Percentiles rank a stretch among this genome's conserved stretches.
Conservation (phyloP, 495 filamentous ascomycete species). For the Penicillium tannophilum region DNA sequence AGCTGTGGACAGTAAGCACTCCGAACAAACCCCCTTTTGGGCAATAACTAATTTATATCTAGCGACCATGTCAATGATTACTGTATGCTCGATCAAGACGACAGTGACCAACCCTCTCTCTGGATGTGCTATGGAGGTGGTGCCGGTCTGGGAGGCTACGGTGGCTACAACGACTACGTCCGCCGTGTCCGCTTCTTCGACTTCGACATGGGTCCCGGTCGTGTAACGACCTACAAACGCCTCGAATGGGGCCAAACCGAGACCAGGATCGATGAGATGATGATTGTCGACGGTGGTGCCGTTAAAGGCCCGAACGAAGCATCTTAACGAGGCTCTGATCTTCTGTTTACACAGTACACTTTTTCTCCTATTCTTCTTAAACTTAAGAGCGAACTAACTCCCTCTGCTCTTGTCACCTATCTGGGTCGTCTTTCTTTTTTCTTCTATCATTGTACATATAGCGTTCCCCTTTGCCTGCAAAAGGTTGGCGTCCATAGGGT, state of each 20-base stretch:
- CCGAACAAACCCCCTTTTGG: conserved; percentile 5
- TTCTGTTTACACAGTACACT: conserved; percentile 6
- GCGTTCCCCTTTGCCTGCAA: conserved; percentile 21
- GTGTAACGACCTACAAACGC: conserved; percentile 89
- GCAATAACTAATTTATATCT: conserved; percentile 5
- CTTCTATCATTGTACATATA: conserved; percentile 32
- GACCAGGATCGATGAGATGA: conserved; percentile 76
- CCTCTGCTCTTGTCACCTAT: conserved; percentile 15
- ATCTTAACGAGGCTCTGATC: conserved; percentile 17
- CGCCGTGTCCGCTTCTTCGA: conserved; percentile 87
- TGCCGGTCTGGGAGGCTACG: conserved; percentile 90
- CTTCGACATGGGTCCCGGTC: conserved; percentile 83
- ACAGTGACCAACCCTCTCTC: conserved; percentile 61
- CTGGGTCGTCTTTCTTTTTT: conserved; percentile 14
- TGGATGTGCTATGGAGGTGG: conserved; percentile 99
- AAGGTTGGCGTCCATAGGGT: conserved; percentile 27
- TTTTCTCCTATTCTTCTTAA: conserved; percentile 17
- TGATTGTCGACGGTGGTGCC: conserved; percentile 80
- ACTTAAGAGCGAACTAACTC: background rate
- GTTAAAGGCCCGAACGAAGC: conserved; percentile 43
- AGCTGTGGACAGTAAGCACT: conserved; percentile 82
- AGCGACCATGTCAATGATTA: conserved; percentile 97
- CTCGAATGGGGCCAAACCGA: conserved; percentile 79
- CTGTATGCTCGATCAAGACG: conserved; percentile 66
- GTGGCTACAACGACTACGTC: conserved; percentile 81